Base-by-base conservation (phyloP, 1,139 yeast genomes). In the Ogataea hybrid region DNA sequence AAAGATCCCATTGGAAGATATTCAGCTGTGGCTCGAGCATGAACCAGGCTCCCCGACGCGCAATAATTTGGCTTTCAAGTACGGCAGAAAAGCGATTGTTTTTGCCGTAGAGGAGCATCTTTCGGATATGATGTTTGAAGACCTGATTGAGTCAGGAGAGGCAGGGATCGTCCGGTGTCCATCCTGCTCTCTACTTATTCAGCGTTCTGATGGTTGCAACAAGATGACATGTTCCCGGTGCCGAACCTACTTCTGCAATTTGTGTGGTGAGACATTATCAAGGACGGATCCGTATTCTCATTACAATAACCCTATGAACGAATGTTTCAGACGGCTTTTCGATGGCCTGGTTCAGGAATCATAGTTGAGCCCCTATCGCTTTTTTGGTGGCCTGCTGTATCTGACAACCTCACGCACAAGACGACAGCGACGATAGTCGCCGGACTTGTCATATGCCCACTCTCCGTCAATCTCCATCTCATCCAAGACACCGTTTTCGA, bases 141-240 rank as follows among this genome's bases (percentile, higher is more conserved):
- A 70, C 34, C 67, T 77, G 48, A 57, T 80, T 37, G 58, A 56
- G 14, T 63, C 64, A 9, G 69, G 67, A 17, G 65, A 66, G 9
- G 66, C 71, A 7, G 70, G 68, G 22, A 58, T 76, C 37, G 66
- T 63, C 10, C 61, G 65, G 37, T 82, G 88, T 52, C 88, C 90
- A 0, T 62, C 63, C 3, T 82, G 89, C 54, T 58, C 59, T 9
- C 57, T 74, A 1, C 73, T 73, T 3, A 74, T 79, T n/a, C 81
- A 80, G 47, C 71, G 78, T 49, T 62, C 71, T 12, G 84, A 78
- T 52, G 89, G 89, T 3, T 82, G 89, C 57, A 81, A 82, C 55
- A 80, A 79, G 54, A 80, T 82, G 83, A 70, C 67, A 23, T 81
- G 89, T 54, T 51, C 69, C 0, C 63, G 70, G 5, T 82, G 88